Evolutionary conservation across 2,329 filamentous ascomycete genomes (phyloP).

Genomic region (Microsporum audouinii): DNA sequence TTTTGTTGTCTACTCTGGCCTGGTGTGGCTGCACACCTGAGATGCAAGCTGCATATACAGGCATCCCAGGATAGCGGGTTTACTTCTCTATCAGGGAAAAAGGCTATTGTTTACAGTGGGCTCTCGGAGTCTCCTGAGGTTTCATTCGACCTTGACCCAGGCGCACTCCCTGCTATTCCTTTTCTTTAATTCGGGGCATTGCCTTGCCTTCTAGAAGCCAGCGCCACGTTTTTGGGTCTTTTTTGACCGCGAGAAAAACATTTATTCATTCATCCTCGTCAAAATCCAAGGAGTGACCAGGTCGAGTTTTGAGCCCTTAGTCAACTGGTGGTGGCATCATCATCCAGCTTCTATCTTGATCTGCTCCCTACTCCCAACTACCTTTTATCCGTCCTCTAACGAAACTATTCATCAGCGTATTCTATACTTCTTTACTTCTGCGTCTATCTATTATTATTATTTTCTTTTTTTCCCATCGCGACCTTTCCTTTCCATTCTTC

Average conservation of each 20-base stretch:
- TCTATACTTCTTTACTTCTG: not conserved
- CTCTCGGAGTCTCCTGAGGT: not conserved
- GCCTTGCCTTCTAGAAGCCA: not conserved
- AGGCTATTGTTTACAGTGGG: not conserved
- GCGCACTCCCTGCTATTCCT: not conserved
- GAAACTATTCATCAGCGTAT: not conserved
- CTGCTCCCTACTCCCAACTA: not conserved
- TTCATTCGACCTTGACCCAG: not conserved
- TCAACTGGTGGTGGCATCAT: not conserved
- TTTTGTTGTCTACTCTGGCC: not conserved
- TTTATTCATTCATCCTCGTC: not conserved
- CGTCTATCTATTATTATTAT: not conserved
- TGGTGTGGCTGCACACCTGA: not conserved
- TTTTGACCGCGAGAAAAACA: not conserved
- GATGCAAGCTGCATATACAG: not conserved
- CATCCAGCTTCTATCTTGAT: not conserved
- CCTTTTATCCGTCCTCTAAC: not conserved
- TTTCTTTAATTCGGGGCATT: not conserved
- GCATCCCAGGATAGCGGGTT: not conserved
- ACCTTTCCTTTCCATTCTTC: not conserved
- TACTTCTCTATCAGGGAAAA: not conserved
- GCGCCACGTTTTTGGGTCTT: not conserved
- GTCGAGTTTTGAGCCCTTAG: not conserved
- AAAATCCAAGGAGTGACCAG: not conserved
- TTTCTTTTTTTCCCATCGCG: not conserved